phyloP scores from a whole-genome alignment of 805 yeast genomes.

The Myxozyma mucilagina region DNA sequence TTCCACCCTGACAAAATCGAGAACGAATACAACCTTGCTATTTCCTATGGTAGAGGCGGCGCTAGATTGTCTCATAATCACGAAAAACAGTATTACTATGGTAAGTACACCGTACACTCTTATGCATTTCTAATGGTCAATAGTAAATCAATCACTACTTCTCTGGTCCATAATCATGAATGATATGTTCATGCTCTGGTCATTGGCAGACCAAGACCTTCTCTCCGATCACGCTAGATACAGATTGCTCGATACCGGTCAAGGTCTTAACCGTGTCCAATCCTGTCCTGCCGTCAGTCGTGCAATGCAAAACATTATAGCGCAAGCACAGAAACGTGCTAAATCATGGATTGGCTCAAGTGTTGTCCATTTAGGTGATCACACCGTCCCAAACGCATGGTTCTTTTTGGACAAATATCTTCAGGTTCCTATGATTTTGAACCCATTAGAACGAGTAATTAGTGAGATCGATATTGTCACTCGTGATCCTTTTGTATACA shows the following conservation, averaged over 20 bases:
- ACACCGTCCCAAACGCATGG: conserved; percentile 79
- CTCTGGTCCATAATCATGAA: conserved; percentile 77
- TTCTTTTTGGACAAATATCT: conserved; percentile 77
- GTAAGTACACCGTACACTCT: not conserved
- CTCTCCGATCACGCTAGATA: conserved; percentile 55
- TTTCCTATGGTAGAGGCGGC: conserved; percentile 64
- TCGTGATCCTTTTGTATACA: conserved; percentile 49
- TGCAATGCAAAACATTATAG: conserved; percentile 67
- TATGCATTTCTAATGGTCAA: not conserved
- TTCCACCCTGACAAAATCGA: conserved; percentile 47
- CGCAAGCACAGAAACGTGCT: conserved; percentile 62
- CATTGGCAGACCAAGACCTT: conserved; percentile 70
- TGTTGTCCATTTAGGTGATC: conserved; percentile 79
- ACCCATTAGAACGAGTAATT: conserved; percentile 66
- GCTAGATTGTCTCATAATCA: conserved; percentile 75
- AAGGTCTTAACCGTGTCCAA: conserved; percentile 76
- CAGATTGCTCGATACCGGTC: conserved; percentile 70
- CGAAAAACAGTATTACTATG: conserved; percentile 66
- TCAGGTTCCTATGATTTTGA: conserved; percentile 75
- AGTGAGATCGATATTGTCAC: conserved; percentile 55
- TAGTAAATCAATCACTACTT: conserved; percentile 67
- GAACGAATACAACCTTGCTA: conserved; percentile 42
- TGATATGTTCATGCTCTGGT: conserved; percentile 77
- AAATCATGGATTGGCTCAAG: conserved; percentile 75
- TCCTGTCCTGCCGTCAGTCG: conserved; percentile 68